phyloP scores from a whole-genome alignment of 345 rosid species.

The Draba incana region DNA sequence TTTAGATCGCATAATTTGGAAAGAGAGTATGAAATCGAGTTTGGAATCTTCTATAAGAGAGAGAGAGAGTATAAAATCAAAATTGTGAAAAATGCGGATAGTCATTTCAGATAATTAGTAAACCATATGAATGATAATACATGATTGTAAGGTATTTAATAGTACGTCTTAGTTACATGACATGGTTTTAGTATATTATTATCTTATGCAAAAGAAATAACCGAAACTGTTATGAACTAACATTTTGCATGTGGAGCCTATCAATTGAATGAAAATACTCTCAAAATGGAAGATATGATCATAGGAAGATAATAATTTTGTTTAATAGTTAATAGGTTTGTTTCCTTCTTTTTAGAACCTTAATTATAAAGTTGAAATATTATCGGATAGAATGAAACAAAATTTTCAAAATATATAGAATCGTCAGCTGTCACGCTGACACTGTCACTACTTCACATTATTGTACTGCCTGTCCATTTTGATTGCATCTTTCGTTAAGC shows the following conservation, averaged over 20 bases:
- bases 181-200: too few relatives aligned
- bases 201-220: too few relatives aligned
- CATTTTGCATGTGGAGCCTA: conserved; percentile 9
- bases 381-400: not conserved
- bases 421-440: conserved; percentile 16
- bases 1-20: too few relatives aligned
- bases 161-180: too few relatives aligned
- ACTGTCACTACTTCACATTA: conserved; percentile 19
- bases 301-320: not conserved
- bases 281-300: not conserved
- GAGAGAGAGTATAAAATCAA: too few relatives aligned
- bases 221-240: not conserved
- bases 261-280: not conserved
- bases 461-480: conserved; percentile 38
- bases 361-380: conserved; percentile 23
- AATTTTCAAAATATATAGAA: not conserved
- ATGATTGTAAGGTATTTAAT: too few relatives aligned
- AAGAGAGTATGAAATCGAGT: too few relatives aligned
- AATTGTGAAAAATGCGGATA: too few relatives aligned
- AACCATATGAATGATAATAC: too few relatives aligned
- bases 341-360: not conserved
- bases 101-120: too few relatives aligned
- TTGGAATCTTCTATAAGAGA: too few relatives aligned
- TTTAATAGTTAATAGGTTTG: not conserved
- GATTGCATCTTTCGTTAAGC: conserved; percentile 21